Percentiles rank a stretch among this genome's conserved stretches.
Evolutionary conservation across 371 early-diverging fungal species (phyloP).

Genomic region (Haplosporangium sp.): DNA sequence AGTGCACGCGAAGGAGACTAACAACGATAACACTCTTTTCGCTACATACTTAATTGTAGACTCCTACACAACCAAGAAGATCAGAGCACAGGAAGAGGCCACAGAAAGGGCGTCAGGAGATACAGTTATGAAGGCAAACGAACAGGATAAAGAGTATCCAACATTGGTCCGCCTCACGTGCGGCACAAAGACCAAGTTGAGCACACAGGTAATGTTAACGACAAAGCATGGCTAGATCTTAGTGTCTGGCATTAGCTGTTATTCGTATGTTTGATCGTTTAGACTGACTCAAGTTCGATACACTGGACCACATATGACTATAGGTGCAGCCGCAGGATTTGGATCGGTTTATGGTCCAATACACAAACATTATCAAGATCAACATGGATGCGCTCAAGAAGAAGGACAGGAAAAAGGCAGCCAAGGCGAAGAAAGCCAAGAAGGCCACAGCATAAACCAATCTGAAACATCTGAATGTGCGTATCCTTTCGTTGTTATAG

Average conservation of each 20-base stretch:
- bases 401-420: slow-evolving; percentile 62
- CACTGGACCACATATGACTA: neutral
- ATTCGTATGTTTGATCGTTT: neutral
- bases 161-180: slow-evolving; percentile 42
- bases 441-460: slow-evolving; percentile 37
- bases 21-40: neutral
- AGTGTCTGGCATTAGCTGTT: neutral
- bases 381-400: slow-evolving; percentile 66
- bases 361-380: slow-evolving; percentile 58
- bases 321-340: slow-evolving; percentile 58
- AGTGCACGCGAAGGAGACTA: too few relatives aligned
- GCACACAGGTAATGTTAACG: slow-evolving; percentile 31
- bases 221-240: neutral
- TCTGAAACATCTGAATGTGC: too few relatives aligned
- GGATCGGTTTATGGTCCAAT: slow-evolving; percentile 60
- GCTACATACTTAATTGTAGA: neutral
- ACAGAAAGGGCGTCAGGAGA: slow-evolving; percentile 36
- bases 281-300: too few relatives aligned
- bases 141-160: slow-evolving; percentile 45
- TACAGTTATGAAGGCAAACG: slow-evolving; percentile 21
- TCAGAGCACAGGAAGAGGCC: slow-evolving; percentile 29
- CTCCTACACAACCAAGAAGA: slow-evolving; percentile 43
- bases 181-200: slow-evolving; percentile 43
- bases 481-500: too few relatives aligned
- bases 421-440: slow-evolving; percentile 55